Conservation (phyloP, 2,329 filamentous ascomycete species). For the Botryotinia globosa region DNA sequence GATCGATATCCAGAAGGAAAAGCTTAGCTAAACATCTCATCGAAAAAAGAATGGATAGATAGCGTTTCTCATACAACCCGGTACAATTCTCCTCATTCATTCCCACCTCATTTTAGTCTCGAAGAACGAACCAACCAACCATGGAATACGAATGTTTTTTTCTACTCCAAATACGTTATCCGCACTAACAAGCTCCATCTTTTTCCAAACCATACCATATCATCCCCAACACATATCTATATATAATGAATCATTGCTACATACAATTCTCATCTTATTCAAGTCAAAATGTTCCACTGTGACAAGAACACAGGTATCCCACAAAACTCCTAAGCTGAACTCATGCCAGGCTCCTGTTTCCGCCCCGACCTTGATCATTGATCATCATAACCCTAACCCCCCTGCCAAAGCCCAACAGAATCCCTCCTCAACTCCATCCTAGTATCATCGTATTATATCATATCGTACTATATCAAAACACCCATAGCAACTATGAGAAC, state of each 20-base stretch:
- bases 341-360: background rate
- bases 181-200: background rate
- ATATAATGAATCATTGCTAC: background rate
- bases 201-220: background rate
- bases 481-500: background rate
- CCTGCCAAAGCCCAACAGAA: background rate
- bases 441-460: background rate
- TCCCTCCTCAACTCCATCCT: background rate
- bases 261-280: background rate
- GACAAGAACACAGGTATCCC: background rate
- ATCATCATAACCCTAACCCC: background rate
- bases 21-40: background rate
- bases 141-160: background rate
- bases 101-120: background rate
- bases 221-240: background rate
- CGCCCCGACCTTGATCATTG: background rate
- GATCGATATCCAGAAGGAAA: background rate
- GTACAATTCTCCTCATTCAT: background rate
- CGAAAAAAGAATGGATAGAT: background rate
- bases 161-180: background rate
- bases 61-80: background rate
- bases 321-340: constrained; percentile 3
- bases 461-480: background rate
- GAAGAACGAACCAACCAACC: background rate
- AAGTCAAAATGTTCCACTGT: background rate